Evolutionary conservation across 164 flowering plant genomes (phyloP).

Genomic region (Magnolia sinica): DNA sequence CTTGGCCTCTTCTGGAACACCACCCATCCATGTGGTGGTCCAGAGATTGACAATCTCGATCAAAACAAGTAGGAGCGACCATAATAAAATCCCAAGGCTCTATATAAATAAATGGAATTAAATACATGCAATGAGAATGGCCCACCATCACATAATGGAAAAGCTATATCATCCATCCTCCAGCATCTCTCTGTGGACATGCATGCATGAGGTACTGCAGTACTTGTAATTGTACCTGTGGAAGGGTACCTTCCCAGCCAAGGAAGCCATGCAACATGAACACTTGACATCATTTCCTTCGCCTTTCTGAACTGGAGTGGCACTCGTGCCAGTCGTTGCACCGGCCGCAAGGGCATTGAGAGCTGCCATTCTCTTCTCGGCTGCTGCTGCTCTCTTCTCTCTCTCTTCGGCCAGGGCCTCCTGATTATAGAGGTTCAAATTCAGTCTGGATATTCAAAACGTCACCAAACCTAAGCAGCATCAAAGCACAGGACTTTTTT

Average conservation of each 20-base stretch:
- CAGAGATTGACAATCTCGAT: too few species aligned
- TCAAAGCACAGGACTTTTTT: not conserved
- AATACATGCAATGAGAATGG: not conserved
- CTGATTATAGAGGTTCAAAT: constrained; percentile 24
- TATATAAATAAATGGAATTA: not conserved
- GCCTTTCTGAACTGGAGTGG: constrained; percentile 22
- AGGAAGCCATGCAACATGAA: constrained; percentile 68
- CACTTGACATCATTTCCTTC: constrained; percentile 36
- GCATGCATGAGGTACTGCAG: constrained; percentile 95
- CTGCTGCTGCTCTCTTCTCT: constrained; percentile 96
- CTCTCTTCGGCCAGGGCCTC: constrained; percentile 70
- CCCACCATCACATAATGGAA: not conserved
- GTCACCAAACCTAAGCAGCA: not conserved
- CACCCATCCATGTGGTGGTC: too few species aligned
- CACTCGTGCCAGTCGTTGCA: constrained; percentile 10
- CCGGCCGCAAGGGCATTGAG: constrained; percentile 28
- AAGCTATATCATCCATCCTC: constrained; percentile 45
- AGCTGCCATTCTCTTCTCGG: constrained; percentile 81
- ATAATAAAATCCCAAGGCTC: not conserved
- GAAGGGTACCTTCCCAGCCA: constrained; percentile 84
- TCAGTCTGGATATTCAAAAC: not conserved
- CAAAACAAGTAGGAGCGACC: not conserved
- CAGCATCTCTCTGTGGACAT: constrained; percentile 68
- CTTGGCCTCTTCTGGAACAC: too few species aligned
- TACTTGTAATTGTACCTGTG: constrained; percentile 88